Conservation (phyloP, 2,329 filamentous ascomycete species). For the Metarhizium robertsii region DNA sequence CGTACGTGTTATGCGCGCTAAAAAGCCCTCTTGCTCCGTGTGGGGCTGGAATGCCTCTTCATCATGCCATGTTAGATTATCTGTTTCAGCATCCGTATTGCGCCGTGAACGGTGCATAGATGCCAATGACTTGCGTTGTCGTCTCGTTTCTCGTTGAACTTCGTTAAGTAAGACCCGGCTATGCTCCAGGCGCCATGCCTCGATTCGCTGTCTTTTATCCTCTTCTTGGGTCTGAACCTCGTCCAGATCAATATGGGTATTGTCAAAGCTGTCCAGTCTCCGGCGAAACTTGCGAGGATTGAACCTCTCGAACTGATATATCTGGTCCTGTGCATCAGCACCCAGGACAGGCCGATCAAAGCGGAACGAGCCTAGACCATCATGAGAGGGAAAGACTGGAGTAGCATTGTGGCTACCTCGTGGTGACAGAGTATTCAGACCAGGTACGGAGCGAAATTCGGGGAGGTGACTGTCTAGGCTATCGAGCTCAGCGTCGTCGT, state of each 20-base stretch:
- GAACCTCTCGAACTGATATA: conserved; percentile 83
- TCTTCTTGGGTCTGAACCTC: conserved; percentile 50
- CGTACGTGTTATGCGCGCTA: conserved; percentile 72
- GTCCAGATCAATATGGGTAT: conserved; percentile 41
- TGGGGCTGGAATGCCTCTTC: conserved; percentile 35
- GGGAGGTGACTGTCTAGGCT: conserved; percentile 87
- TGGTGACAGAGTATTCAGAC: conserved; percentile 14
- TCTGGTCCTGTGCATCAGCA: conserved; percentile 63
- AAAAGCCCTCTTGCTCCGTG: conserved; percentile 57
- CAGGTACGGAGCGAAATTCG: conserved; percentile 63
- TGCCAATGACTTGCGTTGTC: conserved; percentile 54
- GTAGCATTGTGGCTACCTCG: conserved; percentile 35
- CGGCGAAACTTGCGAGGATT: conserved; percentile 60
- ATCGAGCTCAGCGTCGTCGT: conserved; percentile 75
- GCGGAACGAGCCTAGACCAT: conserved; percentile 82
- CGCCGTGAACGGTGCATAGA: conserved; percentile 26
- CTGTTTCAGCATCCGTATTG: conserved; percentile 23
- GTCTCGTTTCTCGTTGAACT: conserved; percentile 74
- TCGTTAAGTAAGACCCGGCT: conserved; percentile 78
- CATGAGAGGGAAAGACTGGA: conserved; percentile 79
- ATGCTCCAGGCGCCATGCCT: conserved; percentile 87
- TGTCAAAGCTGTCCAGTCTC: conserved; percentile 42
- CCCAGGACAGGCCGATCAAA: conserved; percentile 46
- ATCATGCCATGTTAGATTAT: conserved; percentile 43
- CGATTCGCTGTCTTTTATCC: conserved; percentile 76